phyloP scores from a whole-genome alignment of 257 asterid species.

The Nicotiana paniculata region DNA sequence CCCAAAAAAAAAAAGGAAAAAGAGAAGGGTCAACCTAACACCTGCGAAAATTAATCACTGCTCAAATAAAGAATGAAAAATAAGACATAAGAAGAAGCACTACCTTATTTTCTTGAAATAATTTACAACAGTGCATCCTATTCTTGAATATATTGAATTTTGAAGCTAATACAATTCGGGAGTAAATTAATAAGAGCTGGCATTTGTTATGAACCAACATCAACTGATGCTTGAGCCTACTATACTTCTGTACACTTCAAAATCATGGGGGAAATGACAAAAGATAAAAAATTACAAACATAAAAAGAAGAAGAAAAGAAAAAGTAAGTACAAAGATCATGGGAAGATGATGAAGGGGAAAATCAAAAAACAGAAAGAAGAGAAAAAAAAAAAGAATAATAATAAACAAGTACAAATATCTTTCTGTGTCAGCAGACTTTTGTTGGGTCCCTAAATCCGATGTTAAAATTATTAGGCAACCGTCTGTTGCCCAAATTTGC shows the following conservation, averaged over 20 bases:
- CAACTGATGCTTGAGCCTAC: background rate
- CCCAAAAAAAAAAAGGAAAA: too few relatives aligned
- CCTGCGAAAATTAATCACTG: background rate
- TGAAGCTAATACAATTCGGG: background rate
- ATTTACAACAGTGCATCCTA: background rate
- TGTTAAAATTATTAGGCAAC: constrained; percentile 8
- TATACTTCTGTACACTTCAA: constrained; percentile 6
- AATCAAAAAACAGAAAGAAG: background rate
- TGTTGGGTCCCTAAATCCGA: constrained; percentile 13
- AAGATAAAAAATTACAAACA: background rate
- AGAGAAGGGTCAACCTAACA: background rate
- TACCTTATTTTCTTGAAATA: background rate
- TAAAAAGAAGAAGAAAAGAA: background rate
- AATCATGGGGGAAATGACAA: background rate
- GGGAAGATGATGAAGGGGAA: constrained; percentile 4
- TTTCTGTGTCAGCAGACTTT: constrained; percentile 12
- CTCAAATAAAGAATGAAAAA: background rate
- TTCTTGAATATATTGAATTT: background rate
- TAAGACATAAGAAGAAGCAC: background rate
- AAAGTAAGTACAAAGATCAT: background rate
- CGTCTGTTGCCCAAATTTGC: constrained; percentile 9
- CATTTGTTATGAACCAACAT: background rate
- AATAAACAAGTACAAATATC: background rate
- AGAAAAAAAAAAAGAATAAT: background rate
- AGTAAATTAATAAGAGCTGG: constrained; percentile 3